Percentiles rank a stretch among this genome's conserved stretches.
phyloP scores from a whole-genome alignment of 768 basidiomycete species.

The Mycena albidolilacea region DNA sequence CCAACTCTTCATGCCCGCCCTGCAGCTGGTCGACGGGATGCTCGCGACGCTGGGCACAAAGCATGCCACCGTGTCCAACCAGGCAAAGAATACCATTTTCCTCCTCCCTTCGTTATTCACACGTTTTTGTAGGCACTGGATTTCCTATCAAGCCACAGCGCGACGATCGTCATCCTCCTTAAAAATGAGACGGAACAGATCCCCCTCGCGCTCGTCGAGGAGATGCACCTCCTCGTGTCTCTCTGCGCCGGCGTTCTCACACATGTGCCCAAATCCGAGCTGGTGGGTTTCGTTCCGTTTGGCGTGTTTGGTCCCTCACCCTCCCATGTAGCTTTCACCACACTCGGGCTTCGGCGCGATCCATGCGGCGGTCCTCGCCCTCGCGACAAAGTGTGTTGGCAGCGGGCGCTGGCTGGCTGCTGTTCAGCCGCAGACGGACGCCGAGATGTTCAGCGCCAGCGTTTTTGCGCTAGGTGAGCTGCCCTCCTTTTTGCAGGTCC shows the following conservation, averaged over 20 bases:
- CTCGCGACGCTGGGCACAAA: constrained; percentile 82
- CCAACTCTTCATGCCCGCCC: constrained; percentile 87
- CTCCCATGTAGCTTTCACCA: constrained; percentile 60
- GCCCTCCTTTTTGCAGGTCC: not conserved
- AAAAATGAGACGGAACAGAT: constrained; percentile 79
- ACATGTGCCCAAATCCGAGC: constrained; percentile 80
- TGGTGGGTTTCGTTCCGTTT: constrained; percentile 65
- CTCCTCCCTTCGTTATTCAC: constrained; percentile 3
- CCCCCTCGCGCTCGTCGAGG: constrained; percentile 78
- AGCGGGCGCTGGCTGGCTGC: constrained; percentile 69
- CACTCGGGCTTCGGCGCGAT: constrained; percentile 89
- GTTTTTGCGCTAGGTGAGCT: constrained; percentile 68
- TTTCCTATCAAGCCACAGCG: constrained; percentile 86
- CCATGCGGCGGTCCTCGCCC: constrained; percentile 81
- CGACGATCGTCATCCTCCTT: constrained; percentile 87
- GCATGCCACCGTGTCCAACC: constrained; percentile 77
- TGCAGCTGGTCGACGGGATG: constrained; percentile 86
- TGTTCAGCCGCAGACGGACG: constrained; percentile 76
- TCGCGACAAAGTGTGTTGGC: constrained; percentile 82
- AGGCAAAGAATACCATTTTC: constrained; percentile 59
- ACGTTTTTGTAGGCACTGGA: constrained; percentile 71
- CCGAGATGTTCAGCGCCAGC: constrained; percentile 71
- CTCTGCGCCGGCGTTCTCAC: constrained; percentile 80
- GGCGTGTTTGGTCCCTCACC: constrained; percentile 21
- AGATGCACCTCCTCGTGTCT: constrained; percentile 84